Evolutionary conservation across 805 yeast genomes (phyloP).

Genomic region (Candida pseudofarinosa): DNA sequence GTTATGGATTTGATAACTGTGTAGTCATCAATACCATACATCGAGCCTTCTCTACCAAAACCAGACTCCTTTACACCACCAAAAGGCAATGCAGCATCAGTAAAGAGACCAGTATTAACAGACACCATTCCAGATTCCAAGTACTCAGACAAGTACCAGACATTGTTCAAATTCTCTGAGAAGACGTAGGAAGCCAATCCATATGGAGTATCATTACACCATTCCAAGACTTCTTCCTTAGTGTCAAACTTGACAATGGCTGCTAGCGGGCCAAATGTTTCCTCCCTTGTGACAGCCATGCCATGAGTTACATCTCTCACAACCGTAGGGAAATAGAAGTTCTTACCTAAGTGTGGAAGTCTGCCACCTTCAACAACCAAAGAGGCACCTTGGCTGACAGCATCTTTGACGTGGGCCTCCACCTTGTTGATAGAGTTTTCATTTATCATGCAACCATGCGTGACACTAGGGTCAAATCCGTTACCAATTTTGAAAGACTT

Average conservation of each 20-base stretch:
- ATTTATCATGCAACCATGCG: slow-evolving; percentile 58
- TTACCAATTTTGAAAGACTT: slow-evolving; percentile 49
- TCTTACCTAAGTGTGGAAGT: slow-evolving; percentile 44
- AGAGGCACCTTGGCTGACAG: slow-evolving; percentile 51
- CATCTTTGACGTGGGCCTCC: slow-evolving; percentile 51
- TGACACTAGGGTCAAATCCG: slow-evolving; percentile 47
- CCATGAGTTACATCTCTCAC: slow-evolving; percentile 47
- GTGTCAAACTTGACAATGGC: slow-evolving; percentile 54
- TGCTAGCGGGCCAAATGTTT: slow-evolving; percentile 65
- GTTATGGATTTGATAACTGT: slow-evolving; percentile 51
- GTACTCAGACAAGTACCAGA: slow-evolving; percentile 50
- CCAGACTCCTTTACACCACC: slow-evolving; percentile 82
- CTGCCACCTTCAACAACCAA: slow-evolving; percentile 51
- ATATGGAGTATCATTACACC: slow-evolving; percentile 51
- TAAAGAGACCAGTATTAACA: slow-evolving; percentile 55
- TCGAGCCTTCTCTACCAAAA: slow-evolving; percentile 77
- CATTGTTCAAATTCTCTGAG: slow-evolving; percentile 47
- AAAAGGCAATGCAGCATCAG: slow-evolving; percentile 61
- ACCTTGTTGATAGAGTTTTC: slow-evolving; percentile 49
- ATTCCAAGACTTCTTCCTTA: slow-evolving; percentile 47
- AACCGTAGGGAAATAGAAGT: slow-evolving; percentile 54
- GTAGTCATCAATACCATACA: slow-evolving; percentile 73
- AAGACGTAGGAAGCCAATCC: slow-evolving; percentile 63
- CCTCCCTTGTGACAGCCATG: slow-evolving; percentile 51
- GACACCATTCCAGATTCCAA: slow-evolving; percentile 65